phyloP scores from a whole-genome alignment of 495 filamentous ascomycete genomes.

The Aspergillus mulundensis region DNA sequence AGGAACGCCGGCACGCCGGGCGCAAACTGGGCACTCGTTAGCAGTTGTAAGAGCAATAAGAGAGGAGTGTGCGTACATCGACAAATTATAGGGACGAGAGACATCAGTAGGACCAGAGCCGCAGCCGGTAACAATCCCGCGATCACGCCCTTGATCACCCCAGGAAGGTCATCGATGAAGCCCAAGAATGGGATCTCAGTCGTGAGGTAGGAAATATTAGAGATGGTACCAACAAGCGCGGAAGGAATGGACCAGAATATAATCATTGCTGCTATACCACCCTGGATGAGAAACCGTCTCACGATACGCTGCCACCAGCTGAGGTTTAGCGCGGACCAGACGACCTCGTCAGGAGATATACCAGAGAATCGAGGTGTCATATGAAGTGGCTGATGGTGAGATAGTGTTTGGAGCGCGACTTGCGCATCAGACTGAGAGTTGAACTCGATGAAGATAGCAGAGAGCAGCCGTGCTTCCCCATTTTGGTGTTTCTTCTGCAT shows the following conservation, averaged over 20 bases:
- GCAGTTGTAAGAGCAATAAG: not conserved
- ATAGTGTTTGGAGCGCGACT: constrained; percentile 71
- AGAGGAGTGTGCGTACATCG: constrained; percentile 49
- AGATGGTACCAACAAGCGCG: constrained; percentile 73
- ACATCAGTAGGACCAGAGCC: constrained; percentile 76
- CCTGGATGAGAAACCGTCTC: constrained; percentile 60
- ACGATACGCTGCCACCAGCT: constrained; percentile 79
- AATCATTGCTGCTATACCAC: constrained; percentile 69
- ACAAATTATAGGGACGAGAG: constrained; percentile 78
- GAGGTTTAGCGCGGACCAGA: constrained; percentile 77
- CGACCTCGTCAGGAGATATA: constrained; percentile 69
- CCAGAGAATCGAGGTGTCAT: constrained; percentile 83
- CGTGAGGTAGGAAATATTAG: constrained; percentile 69
- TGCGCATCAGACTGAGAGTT: constrained; percentile 74
- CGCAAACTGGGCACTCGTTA: constrained; percentile 50
- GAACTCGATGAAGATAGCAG: constrained; percentile 85
- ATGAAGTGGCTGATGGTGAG: constrained; percentile 79
- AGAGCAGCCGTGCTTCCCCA: constrained; percentile 47
- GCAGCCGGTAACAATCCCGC: constrained; percentile 76
- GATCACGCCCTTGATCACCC: constrained; percentile 67
- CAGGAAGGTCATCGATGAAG: constrained; percentile 69
- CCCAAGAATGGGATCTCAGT: constrained; percentile 56
- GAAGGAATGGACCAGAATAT: constrained; percentile 92
- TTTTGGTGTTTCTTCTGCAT: constrained; percentile 54
- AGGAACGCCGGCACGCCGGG: constrained; percentile 70